Evolutionary conservation across 768 basidiomycete genomes (phyloP), one percentile per base, ranked within the genome.

Genomic region (Russula virescens): DNA sequence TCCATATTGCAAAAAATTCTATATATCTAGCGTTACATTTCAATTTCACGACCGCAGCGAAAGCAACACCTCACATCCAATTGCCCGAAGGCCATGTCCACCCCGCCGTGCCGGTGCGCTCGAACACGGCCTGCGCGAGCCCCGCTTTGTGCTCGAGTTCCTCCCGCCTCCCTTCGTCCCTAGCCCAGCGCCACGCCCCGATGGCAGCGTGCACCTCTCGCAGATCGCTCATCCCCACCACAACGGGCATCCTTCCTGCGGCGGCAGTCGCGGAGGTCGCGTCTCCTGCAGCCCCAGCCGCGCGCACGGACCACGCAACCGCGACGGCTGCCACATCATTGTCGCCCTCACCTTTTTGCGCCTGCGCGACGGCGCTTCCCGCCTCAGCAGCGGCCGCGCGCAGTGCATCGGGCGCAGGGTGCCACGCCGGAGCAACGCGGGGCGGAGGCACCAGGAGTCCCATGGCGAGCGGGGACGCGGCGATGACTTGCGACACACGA

Each of bases 381-480:
- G 81, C 83, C 10, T 73, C 71, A 21, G 68, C 62, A 9, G 77
- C 79, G 0, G 81, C 83, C 14, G 73, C 72, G 28, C 70, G 76
- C 45, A 91, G 62, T 14, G 69, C 73, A 16, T 72, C 68, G 21
- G 90, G 80, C 7, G 90, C 89, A 18, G 91, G 90, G 69, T 94
- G 91, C 92, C 91, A 94, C 2, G 72, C 14, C 1, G 88, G 87
- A 2, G 80, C 78, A 0, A 70, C 71, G 3, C 70, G 71, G 3
- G 77, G 73, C 14, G 56, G 21, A 0, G 62, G 60, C 0, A 84
- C 83, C 38, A 95, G 79, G 3, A 94, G 80, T 0, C 87, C 87
- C 92, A 94, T 94, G 70, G 82, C 86, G 56, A 95, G 78, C 9
- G 93, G 93, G 2, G 91, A 92, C 1, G 93, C 93, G 2, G 86